Evolutionary conservation across 202 grass and related monocot species (phyloP).

Genomic region (Zoysia matrella): DNA sequence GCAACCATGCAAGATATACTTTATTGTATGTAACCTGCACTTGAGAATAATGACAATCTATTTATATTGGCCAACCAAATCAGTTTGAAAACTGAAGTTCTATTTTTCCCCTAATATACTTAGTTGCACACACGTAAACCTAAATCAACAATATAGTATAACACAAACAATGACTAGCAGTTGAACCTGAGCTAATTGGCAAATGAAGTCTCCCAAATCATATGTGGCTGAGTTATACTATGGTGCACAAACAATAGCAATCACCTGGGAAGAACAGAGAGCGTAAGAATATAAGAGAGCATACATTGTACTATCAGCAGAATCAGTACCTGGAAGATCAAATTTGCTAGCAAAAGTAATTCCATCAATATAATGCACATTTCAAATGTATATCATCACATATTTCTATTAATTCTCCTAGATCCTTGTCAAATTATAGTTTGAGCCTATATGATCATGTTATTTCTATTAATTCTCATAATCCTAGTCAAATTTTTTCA

Average conservation of each 20-base stretch:
- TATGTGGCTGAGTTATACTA: neutral
- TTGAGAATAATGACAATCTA: neutral
- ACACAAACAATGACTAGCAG: neutral
- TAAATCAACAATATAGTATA: neutral
- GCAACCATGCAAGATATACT: neutral
- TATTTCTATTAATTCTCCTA: neutral
- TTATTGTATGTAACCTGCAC: neutral
- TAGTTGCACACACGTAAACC: neutral
- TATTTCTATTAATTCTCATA: neutral
- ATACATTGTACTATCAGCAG: neutral
- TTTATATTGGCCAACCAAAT: neutral
- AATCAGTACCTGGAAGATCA: neutral
- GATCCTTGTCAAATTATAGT: neutral
- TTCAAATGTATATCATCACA: neutral
- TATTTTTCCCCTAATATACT: neutral
- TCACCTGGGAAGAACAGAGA: neutral
- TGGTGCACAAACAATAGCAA: neutral
- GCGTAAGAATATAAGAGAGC: neutral
- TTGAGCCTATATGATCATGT: neutral
- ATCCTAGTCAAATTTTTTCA: neutral
- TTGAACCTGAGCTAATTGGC: neutral
- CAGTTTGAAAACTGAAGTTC: neutral
- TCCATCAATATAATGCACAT: neutral
- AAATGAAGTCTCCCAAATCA: neutral
- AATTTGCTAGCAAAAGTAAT: neutral